Conservation (phyloP, 768 basidiomycete genomes). For the Hemileccinum rubropunctum region DNA sequence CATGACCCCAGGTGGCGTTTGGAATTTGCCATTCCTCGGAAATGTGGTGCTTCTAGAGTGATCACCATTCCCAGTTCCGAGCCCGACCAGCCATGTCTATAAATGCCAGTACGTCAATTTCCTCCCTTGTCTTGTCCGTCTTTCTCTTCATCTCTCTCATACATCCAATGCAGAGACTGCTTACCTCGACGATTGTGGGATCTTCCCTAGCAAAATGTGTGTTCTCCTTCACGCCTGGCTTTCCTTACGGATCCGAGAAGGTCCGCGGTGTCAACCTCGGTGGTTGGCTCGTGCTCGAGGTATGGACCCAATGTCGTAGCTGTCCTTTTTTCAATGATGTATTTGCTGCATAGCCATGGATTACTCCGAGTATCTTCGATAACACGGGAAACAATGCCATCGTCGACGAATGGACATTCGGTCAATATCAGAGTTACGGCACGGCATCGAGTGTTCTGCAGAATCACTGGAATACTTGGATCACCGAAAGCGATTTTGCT, state of each 20-base stretch:
- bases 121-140: neutral
- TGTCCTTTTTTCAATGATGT: slow-evolving; percentile 33
- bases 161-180: slow-evolving; percentile 22
- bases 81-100: slow-evolving; percentile 6
- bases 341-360: slow-evolving; percentile 63
- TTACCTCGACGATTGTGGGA: slow-evolving; percentile 22
- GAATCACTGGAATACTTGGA: slow-evolving; percentile 80
- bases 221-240: slow-evolving; percentile 46
- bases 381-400: slow-evolving; percentile 50
- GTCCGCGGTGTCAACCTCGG: slow-evolving; percentile 86
- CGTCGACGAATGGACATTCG: slow-evolving; percentile 79
- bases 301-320: slow-evolving; percentile 17
- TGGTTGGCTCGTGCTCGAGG: slow-evolving; percentile 58
- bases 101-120: slow-evolving; percentile 9
- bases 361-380: slow-evolving; percentile 71
- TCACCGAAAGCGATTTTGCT: slow-evolving; percentile 77
- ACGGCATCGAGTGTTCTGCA: slow-evolving; percentile 52
- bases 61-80: slow-evolving; percentile 1
- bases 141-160: slow-evolving; percentile 56
- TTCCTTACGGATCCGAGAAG: slow-evolving; percentile 70
- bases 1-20: neutral
- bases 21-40: slow-evolving; percentile 1
- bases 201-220: slow-evolving; percentile 29
- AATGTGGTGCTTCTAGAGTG: slow-evolving; percentile 6
- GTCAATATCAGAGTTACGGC: slow-evolving; percentile 51